Evolutionary conservation across 768 basidiomycete genomes (phyloP), one percentile per base, ranked within the genome.

Genomic region (Kwoniella europaea): DNA sequence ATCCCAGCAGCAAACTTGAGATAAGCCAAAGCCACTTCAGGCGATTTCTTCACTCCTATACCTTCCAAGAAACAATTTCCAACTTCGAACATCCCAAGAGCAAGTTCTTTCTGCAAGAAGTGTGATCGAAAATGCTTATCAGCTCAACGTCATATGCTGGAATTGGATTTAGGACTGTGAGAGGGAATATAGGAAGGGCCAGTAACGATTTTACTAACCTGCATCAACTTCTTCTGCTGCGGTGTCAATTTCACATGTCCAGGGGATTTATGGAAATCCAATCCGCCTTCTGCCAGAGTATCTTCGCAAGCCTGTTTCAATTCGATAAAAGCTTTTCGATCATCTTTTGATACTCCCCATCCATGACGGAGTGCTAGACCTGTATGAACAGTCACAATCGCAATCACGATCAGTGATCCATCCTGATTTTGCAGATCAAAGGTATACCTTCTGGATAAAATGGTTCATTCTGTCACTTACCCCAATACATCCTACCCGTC

Each of bases 401-500:
- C 35, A 35, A 35, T 35, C 35, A 35, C 35, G 35, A 35, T 35
- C 35, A 35, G 35, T 35, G 6, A 35, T 35, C 35, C 35, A 35
- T 35, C 35, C 35, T 35, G 35, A 35, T 35, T 35, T 35, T 35
- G 35, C 35, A 35, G 6, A 7, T 35, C 35, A 35, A 35, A 35
- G 35, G 35, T 35, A 35, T 35, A 35, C 35, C 35, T 35, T 35
- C 35, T 35, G 6, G 7, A 35, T 35, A 35, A 35, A 9, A 35
- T 35, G 35, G 35, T 35, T 35, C 6, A 35, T 35, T 35, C 6
- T 7, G 35, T 15, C 46, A 63, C 78, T 72, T 60, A 82, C 82
- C 82, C 74, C 77, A 83, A 54, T 80, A 79, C 65, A 83, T 80
- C 60, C 78, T 71, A 3, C 82, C 82, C 27, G 75, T 80, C 10